Evolutionary conservation across 2,329 filamentous ascomycete genomes (phyloP).

Genomic region (Trichoderma lentiforme): DNA sequence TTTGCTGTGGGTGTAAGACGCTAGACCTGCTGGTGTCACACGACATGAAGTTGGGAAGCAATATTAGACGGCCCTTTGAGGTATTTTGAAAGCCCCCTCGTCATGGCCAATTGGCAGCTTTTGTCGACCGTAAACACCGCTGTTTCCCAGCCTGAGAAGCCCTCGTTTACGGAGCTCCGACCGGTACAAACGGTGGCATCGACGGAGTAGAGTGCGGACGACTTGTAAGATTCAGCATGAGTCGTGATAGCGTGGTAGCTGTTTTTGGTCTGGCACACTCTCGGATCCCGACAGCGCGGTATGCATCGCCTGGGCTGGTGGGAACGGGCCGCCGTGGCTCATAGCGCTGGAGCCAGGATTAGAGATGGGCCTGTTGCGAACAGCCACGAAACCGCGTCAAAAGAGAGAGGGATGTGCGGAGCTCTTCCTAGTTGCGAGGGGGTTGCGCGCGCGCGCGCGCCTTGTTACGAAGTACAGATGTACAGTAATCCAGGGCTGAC

Average conservation of each 20-base stretch:
- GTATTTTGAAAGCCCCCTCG: background rate
- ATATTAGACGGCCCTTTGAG: background rate
- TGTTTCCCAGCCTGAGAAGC: background rate
- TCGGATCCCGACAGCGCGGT: constrained; percentile 12
- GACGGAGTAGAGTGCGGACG: background rate
- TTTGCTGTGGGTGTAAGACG: constrained; percentile 10
- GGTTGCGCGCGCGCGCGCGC: background rate
- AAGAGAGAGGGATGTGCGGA: constrained; percentile 9
- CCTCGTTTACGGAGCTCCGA: background rate
- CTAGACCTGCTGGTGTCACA: constrained; percentile 10
- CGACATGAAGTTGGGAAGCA: background rate
- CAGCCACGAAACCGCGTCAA: constrained; percentile 13
- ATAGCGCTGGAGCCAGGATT: background rate
- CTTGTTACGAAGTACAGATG: background rate
- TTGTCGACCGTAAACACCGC: background rate
- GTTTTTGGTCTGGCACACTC: background rate
- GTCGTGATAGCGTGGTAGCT: background rate
- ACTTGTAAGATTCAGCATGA: background rate
- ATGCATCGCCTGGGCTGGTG: constrained; percentile 16
- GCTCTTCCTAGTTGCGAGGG: background rate
- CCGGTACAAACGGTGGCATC: background rate
- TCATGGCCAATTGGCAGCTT: background rate
- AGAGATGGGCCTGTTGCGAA: constrained; percentile 8
- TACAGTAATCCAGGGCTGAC: constrained; percentile 2
- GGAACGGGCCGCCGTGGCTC: constrained; percentile 16